These are phyloP conservation scores for Crepidotus variabilis DNA, from an alignment of 768 basidiomycete genomes.

Conservation along the genomic window DNA sequence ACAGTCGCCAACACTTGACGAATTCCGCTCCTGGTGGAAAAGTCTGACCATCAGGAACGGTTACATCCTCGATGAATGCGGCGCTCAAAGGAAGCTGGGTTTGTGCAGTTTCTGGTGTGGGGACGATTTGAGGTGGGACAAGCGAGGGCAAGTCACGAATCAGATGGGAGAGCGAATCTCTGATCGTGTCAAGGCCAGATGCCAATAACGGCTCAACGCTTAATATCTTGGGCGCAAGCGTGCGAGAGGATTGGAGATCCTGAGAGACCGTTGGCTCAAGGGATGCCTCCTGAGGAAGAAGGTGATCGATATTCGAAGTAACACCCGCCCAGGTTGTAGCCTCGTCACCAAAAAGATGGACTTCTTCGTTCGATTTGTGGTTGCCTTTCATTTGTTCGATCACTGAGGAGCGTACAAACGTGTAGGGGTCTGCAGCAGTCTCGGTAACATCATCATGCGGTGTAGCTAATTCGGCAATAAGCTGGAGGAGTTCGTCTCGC, in stretches of 20 bases:
- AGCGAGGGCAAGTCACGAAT: conserved; percentile 18
- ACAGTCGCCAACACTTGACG: conserved; percentile 77
- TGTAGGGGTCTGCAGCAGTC: background rate
- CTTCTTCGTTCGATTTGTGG: background rate
- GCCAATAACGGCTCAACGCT: no score
- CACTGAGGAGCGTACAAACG: background rate
- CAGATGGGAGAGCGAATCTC: conserved; percentile 20
- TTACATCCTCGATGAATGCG: conserved; percentile 60
- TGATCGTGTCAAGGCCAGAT: background rate
- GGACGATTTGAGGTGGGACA: conserved; percentile 1
- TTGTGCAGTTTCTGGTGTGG: background rate
- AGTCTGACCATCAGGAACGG: conserved; percentile 68
- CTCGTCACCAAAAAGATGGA: background rate
- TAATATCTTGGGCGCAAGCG: no score
- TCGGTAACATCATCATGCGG: background rate
- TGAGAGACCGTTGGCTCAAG: background rate
- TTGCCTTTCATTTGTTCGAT: background rate
- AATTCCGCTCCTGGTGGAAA: conserved; percentile 86
- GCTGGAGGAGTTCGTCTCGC: conserved; percentile 17
- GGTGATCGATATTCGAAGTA: background rate
- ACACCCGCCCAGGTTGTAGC: background rate
- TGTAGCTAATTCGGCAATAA: conserved; percentile 14
- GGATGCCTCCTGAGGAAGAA: background rate
- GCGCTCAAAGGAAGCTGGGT: conserved; percentile 37
- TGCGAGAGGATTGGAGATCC: background rate